These are phyloP conservation scores for Dioszegia hungarica DNA, from an alignment of 768 basidiomycete genomes.

Conservation along the genomic window DNA sequence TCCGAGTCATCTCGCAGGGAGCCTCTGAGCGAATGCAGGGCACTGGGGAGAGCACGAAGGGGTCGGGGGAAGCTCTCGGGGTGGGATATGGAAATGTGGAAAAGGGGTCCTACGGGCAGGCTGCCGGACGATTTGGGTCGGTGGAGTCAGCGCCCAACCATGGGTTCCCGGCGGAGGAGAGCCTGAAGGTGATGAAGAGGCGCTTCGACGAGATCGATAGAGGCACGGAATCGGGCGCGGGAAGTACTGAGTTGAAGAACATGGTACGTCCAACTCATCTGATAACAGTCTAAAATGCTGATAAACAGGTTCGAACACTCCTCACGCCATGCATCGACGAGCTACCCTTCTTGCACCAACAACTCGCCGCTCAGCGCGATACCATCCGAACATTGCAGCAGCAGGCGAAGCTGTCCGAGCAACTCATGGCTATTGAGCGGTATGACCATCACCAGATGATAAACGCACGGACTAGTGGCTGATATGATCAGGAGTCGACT, in stretches of 20 bases:
- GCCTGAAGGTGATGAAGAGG: neutral
- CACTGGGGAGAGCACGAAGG: neutral
- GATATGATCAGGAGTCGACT: slow-evolving; percentile 24
- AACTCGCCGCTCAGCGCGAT: slow-evolving; percentile 29
- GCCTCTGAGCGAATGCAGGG: too few relatives aligned
- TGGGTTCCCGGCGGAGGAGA: neutral
- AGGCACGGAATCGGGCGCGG: neutral
- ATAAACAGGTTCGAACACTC: slow-evolving; percentile 21
- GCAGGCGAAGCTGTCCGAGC: slow-evolving; percentile 23
- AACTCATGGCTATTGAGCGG: slow-evolving; percentile 29
- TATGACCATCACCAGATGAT: neutral
- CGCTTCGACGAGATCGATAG: slow-evolving; percentile 1
- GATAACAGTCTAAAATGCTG: neutral
- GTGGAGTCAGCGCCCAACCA: neutral
- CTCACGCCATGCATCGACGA: slow-evolving; percentile 19
- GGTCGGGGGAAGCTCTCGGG: neutral
- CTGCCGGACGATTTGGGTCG: too few relatives aligned
- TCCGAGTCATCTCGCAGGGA: too few relatives aligned
- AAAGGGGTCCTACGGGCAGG: too few relatives aligned
- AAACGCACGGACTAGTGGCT: neutral
- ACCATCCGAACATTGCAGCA: slow-evolving; percentile 39
- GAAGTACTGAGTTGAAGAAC: neutral
- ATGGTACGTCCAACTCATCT: neutral
- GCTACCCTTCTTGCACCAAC: slow-evolving; percentile 31
- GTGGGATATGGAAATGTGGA: neutral